Base-by-base conservation (phyloP, 345 rosid species). In the Murraya paniculata region DNA sequence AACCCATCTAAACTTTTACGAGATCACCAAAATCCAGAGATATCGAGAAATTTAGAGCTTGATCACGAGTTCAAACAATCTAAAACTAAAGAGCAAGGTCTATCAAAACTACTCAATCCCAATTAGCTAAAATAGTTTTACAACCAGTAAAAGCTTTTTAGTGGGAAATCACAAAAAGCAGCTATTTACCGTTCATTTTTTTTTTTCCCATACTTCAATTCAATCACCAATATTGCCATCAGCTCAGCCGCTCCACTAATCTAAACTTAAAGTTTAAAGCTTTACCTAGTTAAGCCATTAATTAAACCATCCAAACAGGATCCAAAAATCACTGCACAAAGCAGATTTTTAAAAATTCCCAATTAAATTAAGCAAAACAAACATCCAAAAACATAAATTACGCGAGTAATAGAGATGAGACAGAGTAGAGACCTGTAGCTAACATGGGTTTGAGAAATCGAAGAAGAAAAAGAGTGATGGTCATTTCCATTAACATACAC, bases 371-470 rank as follows among this genome's bases (percentile, higher is more conserved):
- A 0, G 72, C 56, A 33, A 69, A 2, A 22, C 4, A 13, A 41
- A 10, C 10, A 33, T 41, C 9, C 68, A 67, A 67, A n/a, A 38
- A 8, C 67, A 64, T 55, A n/a, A 64, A 68, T 41, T 68, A 5
- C 22, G 16, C 0, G 24, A 64, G 6, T 6, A 64, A n/a, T 56
- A 24, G 28, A 27, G 4, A 1, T 33, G 56, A 72, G 13, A 78
- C 22, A 31, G 31, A 28, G 19, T 21, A 38, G 22, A 21, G 35
- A 88, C 91, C 91, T 86, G 89, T 88, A 88, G 74, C 76, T 82
- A 57, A 88, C 89, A 74, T 88, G 85, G 74, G 88, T 77, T 35
- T 72, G 85, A 68, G 91, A 88, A 77, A 55, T 75, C 69, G 64
- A 79, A 69, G 85, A 79, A 55, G 83, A 82, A 68, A 78, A 78